Conservation (phyloP, 2,329 filamentous ascomycete genomes). For the Eutypa lata region DNA sequence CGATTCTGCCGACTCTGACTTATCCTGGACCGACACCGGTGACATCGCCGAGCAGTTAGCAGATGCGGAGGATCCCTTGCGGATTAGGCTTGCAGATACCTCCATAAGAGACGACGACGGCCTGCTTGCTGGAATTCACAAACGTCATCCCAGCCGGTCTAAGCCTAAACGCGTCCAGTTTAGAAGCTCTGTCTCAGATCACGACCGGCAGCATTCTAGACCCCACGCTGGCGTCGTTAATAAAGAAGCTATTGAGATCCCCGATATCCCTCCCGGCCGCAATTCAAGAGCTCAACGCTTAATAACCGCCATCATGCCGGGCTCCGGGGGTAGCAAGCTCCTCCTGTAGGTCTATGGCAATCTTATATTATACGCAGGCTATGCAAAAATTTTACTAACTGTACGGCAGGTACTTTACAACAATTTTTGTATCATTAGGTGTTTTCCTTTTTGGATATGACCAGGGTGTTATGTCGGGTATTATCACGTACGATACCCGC, state of each 20-base stretch:
- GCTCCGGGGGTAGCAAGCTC: slow-evolving; percentile 80
- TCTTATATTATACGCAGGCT: neutral
- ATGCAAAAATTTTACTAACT: slow-evolving; percentile 9
- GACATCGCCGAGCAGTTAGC: slow-evolving; percentile 90
- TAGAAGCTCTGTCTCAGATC: slow-evolving; percentile 44
- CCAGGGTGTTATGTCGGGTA: slow-evolving; percentile 82
- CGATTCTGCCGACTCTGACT: slow-evolving; percentile 61
- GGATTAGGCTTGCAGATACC: slow-evolving; percentile 64
- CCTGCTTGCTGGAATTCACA: slow-evolving; percentile 48
- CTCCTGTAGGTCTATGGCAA: slow-evolving; percentile 63
- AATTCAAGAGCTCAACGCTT: slow-evolving; percentile 67
- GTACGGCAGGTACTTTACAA: slow-evolving; percentile 78
- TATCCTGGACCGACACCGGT: slow-evolving; percentile 90
- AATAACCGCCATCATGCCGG: slow-evolving; percentile 82
- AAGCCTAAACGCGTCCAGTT: slow-evolving; percentile 68
- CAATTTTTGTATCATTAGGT: slow-evolving; percentile 81
- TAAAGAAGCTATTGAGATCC: slow-evolving; percentile 82
- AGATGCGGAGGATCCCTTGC: slow-evolving; percentile 78
- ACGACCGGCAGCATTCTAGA: slow-evolving; percentile 30
- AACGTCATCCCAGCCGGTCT: slow-evolving; percentile 35
- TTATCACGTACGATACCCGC: slow-evolving; percentile 54
- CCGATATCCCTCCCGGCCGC: slow-evolving; percentile 60
- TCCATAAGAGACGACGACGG: slow-evolving; percentile 53
- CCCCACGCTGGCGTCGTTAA: slow-evolving; percentile 44
- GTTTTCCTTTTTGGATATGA: slow-evolving; percentile 90